These are phyloP conservation scores for Marsdenia floribunda DNA, from an alignment of 257 asterid genomes.

Conservation along the genomic window DNA sequence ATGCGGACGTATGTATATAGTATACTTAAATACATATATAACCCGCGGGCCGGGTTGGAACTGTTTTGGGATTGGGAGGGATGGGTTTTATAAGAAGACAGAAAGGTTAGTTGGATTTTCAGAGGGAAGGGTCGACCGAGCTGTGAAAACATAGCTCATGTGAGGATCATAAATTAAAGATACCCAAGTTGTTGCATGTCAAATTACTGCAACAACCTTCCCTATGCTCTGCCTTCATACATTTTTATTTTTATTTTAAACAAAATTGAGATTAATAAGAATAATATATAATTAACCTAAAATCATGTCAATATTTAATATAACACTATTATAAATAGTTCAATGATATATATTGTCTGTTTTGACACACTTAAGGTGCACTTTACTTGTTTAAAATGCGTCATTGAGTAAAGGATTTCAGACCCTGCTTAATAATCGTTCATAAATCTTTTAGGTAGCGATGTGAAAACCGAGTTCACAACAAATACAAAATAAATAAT, in stretches of 20 bases:
- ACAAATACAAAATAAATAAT: too few species aligned
- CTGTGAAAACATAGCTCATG: not conserved
- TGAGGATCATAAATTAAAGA: conserved; percentile 3
- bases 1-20: conserved; percentile 2
- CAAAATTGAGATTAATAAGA: not conserved
- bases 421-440: too few species aligned
- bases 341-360: too few species aligned
- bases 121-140: conserved; percentile 7
- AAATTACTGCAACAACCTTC: not conserved
- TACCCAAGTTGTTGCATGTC: not conserved
- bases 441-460: too few species aligned
- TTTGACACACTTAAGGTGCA: too few species aligned
- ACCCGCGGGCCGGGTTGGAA: not conserved
- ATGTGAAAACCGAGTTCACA: too few species aligned
- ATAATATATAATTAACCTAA: not conserved
- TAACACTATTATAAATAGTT: too few species aligned
- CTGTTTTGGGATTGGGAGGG: too few species aligned
- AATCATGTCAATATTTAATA: too few species aligned
- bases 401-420: too few species aligned
- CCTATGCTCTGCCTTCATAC: not conserved
- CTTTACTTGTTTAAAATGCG: too few species aligned
- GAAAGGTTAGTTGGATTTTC: conserved; percentile 29
- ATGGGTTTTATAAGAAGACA: conserved; percentile 11
- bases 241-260: not conserved
- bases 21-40: too few species aligned